phyloP scores from a whole-genome alignment of 345 rosid genomes.

The Leavenworthia alabamica region DNA sequence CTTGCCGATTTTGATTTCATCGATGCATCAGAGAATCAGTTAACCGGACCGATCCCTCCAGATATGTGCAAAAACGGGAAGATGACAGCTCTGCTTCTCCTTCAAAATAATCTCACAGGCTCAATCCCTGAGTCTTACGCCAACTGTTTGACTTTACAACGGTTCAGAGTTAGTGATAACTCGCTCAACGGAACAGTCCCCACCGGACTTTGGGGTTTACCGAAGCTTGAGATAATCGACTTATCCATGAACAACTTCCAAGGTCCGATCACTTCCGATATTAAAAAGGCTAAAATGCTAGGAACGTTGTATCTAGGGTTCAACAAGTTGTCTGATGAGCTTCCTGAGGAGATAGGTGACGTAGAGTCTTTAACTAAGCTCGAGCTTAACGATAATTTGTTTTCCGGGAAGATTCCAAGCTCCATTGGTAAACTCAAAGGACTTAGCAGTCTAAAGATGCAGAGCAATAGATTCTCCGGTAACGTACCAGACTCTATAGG shows the following conservation, averaged over 20 bases:
- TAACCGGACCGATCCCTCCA: slow-evolving; percentile 76
- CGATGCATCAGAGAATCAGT: slow-evolving; percentile 71
- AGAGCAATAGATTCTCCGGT: slow-evolving; percentile 55
- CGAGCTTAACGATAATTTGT: slow-evolving; percentile 49
- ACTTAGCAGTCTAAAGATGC: slow-evolving; percentile 51
- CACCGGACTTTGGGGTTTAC: slow-evolving; percentile 77
- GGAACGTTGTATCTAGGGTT: slow-evolving; percentile 37
- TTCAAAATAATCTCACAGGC: slow-evolving; percentile 70
- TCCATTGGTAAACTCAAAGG: slow-evolving; percentile 47
- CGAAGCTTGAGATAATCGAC: slow-evolving; percentile 55
- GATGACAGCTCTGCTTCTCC: slow-evolving; percentile 56
- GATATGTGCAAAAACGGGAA: slow-evolving; percentile 80
- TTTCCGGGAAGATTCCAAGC: slow-evolving; percentile 57
- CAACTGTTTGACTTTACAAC: slow-evolving; percentile 44
- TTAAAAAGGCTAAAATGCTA: slow-evolving; percentile 49
- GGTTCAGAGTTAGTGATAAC: slow-evolving; percentile 73
- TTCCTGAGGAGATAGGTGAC: slow-evolving; percentile 61
- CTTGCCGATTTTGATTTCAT: slow-evolving; percentile 62
- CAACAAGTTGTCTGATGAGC: slow-evolving; percentile 61
- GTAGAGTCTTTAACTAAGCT: slow-evolving; percentile 38
- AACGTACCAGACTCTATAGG: slow-evolving; percentile 57
- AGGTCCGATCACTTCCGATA: slow-evolving; percentile 54
- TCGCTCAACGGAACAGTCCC: slow-evolving; percentile 66
- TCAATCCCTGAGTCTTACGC: slow-evolving; percentile 63
- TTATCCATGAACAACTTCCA: slow-evolving; percentile 45